A percentile compares a stretch with the other conserved stretches of the same genome.
phyloP scores from a whole-genome alignment of 2,329 filamentous ascomycete species.

The Exophiala spinifera region DNA sequence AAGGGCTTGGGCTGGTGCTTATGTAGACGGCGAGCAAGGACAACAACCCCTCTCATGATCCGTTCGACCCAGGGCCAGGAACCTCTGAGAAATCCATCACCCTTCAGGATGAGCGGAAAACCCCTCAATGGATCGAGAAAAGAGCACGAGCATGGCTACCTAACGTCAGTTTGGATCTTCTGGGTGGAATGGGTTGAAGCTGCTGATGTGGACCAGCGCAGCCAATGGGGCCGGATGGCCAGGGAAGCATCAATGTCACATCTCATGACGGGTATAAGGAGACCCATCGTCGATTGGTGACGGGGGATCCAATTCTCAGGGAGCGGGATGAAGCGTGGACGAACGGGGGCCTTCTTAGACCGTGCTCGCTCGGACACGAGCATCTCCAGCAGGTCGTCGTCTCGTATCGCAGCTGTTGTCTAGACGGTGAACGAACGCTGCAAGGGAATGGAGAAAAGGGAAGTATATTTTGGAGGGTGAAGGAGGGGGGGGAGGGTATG shows the following conservation, averaged over 20 bases:
- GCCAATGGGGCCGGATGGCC: constrained; percentile 11
- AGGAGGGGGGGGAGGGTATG: too few relatives aligned
- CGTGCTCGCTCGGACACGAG: not conserved
- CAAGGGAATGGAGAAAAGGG: constrained; percentile 12
- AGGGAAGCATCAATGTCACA: constrained; percentile 7
- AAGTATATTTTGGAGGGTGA: constrained; percentile 4
- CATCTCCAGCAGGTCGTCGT: not conserved
- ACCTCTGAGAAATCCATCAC: too few relatives aligned
- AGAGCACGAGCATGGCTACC: too few relatives aligned
- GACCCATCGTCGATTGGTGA: constrained; percentile 14
- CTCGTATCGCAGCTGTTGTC: not conserved
- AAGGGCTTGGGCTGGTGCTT: constrained; percentile 6
- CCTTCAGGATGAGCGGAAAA: constrained; percentile 27
- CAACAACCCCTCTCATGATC: constrained; percentile 18
- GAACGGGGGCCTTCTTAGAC: too few relatives aligned
- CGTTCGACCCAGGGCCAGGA: not conserved
- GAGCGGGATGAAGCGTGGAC: constrained; percentile 12
- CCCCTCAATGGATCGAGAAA: constrained; percentile 18
- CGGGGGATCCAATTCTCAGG: not conserved
- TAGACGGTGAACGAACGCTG: constrained; percentile 2
- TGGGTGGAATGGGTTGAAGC: constrained; percentile 10
- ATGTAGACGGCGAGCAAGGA: constrained; percentile 16
- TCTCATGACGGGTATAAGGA: constrained; percentile 28
- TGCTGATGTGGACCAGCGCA: constrained; percentile 16
- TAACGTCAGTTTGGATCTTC: not conserved